These are phyloP conservation scores for Diutina rugosa DNA, from an alignment of 1,139 yeast genomes.

Conservation along the genomic window DNA sequence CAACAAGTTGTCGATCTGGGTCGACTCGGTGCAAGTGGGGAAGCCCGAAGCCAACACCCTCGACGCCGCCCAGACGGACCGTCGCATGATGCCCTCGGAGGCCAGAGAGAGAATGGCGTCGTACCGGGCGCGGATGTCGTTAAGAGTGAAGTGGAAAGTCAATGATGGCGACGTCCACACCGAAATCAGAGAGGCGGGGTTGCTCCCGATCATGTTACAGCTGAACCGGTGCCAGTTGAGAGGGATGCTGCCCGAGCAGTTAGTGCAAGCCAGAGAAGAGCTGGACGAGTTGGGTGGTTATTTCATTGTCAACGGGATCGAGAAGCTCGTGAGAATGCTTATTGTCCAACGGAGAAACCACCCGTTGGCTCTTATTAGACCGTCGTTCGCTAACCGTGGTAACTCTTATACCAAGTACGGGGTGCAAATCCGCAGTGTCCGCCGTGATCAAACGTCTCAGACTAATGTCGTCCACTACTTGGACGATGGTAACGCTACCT, in stretches of 20 bases:
- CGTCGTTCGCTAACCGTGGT: conserved; percentile 91
- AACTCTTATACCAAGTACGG: conserved; percentile 81
- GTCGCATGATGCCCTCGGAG: conserved; percentile 79
- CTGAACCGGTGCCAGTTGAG: conserved; percentile 87
- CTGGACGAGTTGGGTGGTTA: conserved; percentile 95
- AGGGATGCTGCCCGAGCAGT: conserved; percentile 66
- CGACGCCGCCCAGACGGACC: conserved; percentile 71
- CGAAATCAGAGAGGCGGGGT: conserved; percentile 87
- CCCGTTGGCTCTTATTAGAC: conserved; percentile 95
- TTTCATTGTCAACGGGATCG: conserved; percentile 93
- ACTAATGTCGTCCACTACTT: conserved; percentile 92
- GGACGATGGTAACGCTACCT: conserved; percentile 91
- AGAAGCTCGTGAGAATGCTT: conserved; percentile 90
- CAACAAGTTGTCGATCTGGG: conserved; percentile 66
- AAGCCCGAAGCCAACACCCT: conserved; percentile 65
- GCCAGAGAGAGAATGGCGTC: conserved; percentile 81
- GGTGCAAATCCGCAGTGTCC: conserved; percentile 84
- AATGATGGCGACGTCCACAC: conserved; percentile 74
- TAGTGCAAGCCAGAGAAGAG: conserved; percentile 76
- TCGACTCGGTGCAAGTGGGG: conserved; percentile 77
- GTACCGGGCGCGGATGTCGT: conserved; percentile 60
- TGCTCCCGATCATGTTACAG: conserved; percentile 80
- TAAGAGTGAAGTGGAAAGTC: conserved; percentile 74
- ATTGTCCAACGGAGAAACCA: conserved; percentile 96
- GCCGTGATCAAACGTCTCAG: conserved; percentile 96